These are phyloP conservation scores for Beauveria asiatica DNA, from an alignment of 2,329 filamentous ascomycete genomes.

Conservation along the genomic window DNA sequence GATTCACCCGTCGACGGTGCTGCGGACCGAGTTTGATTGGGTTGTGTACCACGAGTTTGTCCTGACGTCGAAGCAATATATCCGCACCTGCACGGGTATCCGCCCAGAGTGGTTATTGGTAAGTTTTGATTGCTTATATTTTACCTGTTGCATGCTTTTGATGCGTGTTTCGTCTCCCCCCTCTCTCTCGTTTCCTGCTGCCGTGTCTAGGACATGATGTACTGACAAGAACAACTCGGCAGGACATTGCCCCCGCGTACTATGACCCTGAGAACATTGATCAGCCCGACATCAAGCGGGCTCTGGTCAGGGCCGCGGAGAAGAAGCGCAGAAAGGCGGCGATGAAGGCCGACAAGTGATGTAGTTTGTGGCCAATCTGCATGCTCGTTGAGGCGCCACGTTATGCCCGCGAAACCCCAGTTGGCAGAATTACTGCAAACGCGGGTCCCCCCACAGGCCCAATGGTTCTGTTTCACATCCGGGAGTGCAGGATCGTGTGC, in stretches of 20 bases:
- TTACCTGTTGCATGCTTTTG: neutral
- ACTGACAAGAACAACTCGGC: constrained; percentile 2
- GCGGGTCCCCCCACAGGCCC: neutral
- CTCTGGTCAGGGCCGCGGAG: constrained; percentile 48
- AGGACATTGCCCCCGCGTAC: constrained; percentile 91
- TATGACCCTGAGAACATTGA: constrained; percentile 79
- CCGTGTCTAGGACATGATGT: constrained; percentile 45
- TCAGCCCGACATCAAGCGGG: constrained; percentile 77
- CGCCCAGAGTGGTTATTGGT: constrained; percentile 91
- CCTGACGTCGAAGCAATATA: constrained; percentile 95
- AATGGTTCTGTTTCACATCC: neutral
- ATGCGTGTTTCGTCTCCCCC: neutral
- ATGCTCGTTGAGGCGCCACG: neutral
- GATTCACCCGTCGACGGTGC: constrained; percentile 85
- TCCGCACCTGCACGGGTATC: constrained; percentile 85
- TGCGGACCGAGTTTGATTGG: constrained; percentile 88
- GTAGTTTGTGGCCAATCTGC: neutral
- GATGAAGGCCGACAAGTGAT: constrained; percentile 40
- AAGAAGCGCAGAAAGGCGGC: constrained; percentile 53
- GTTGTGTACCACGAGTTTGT: constrained; percentile 98
- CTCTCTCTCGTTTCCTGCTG: neutral
- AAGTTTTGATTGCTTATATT: constrained; percentile 27
- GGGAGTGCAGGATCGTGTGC: neutral
- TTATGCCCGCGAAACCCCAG: no score
- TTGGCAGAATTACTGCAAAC: no score